Evolutionary conservation across 768 basidiomycete genomes (phyloP), one percentile per base, ranked within the genome.

Genomic region (Suillus bovinus): DNA sequence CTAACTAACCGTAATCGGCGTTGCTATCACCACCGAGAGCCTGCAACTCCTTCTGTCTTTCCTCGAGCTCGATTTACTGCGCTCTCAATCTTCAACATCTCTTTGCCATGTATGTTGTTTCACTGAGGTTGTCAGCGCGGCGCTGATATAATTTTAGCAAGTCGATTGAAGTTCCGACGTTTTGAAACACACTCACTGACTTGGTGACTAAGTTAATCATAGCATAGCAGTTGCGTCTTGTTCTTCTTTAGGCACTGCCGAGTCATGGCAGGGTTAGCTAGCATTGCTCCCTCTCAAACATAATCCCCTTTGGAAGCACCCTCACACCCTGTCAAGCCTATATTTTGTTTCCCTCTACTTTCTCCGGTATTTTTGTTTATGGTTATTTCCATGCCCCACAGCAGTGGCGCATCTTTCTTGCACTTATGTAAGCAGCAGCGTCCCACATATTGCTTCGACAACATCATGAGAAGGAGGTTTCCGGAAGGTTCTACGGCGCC

Each of bases 1-100:
- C 36, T 56, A 27, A 16, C 33, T 64, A 62, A 36, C 38, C 49
- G 17, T 55, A 36, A 44, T 17, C 14, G 34, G 36, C 27, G 63
- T 64, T 58, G 47, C 63, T 56, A 64, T 64, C 63, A 62, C 61
- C 61, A 58, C 63, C 63, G 52, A 47, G 24, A 14, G 16, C 20
- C 46, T 56, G 24, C 17, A 27, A 39, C 36, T 39, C 17, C 27
- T 61, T 20, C 39, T 59, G 20, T 31, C 31, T 34, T 22, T 22
- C 17, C 27, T 57, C 16, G 22, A n/a, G n/a, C n/a, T 24, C 20
- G 33, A 59, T 34, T 34, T 34, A 34, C 33, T 34, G 10, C 10
- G 33, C 33, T 34, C 33, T 8, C 33, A 10, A 10, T 34, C 33
- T 34, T 10, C 10, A 34, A 34, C 36, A 22, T 34, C 22, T 16